These are phyloP conservation scores for Didymella lethalis DNA, from an alignment of 2,329 filamentous ascomycete species.

Conservation along the genomic window DNA sequence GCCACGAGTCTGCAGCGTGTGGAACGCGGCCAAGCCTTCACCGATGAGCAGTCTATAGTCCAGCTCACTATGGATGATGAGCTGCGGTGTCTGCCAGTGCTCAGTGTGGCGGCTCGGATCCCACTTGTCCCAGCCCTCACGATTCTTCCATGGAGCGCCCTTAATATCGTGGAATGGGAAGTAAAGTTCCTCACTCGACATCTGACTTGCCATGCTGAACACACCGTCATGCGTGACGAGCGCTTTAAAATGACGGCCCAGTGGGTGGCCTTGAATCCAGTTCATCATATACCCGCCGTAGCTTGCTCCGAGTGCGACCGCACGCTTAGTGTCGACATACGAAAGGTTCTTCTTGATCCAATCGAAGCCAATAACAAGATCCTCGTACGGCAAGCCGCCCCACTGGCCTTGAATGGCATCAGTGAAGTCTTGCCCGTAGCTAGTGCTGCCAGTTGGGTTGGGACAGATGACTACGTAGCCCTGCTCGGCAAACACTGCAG, in stretches of 20 bases:
- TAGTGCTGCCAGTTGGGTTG: constrained; percentile 84
- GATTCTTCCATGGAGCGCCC: constrained; percentile 48
- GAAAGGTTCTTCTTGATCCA: constrained; percentile 71
- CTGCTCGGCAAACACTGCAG: constrained; percentile 84
- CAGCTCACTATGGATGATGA: constrained; percentile 89
- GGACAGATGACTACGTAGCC: constrained; percentile 83
- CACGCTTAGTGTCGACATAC: constrained; percentile 72
- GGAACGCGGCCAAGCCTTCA: constrained; percentile 86
- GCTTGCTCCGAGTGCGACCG: constrained; percentile 75
- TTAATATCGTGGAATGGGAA: constrained; percentile 59
- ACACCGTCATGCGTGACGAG: constrained; percentile 89
- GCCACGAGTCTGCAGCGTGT: constrained; percentile 77
- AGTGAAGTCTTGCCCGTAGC: constrained; percentile 79
- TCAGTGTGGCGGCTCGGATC: constrained; percentile 64
- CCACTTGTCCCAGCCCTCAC: constrained; percentile 63
- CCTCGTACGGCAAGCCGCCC: constrained; percentile 85
- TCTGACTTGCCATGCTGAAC: constrained; percentile 67
- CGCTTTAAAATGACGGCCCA: constrained; percentile 85
- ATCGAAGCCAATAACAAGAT: constrained; percentile 80
- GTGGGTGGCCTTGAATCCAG: constrained; percentile 87
- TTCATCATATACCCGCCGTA: constrained; percentile 62
- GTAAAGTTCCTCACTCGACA: constrained; percentile 61
- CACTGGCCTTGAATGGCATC: constrained; percentile 81
- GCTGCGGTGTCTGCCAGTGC: constrained; percentile 85
- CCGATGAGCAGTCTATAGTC: constrained; percentile 88